Conservation (phyloP, 2,329 filamentous ascomycete genomes). For the Ophiostoma sp. region DNA sequence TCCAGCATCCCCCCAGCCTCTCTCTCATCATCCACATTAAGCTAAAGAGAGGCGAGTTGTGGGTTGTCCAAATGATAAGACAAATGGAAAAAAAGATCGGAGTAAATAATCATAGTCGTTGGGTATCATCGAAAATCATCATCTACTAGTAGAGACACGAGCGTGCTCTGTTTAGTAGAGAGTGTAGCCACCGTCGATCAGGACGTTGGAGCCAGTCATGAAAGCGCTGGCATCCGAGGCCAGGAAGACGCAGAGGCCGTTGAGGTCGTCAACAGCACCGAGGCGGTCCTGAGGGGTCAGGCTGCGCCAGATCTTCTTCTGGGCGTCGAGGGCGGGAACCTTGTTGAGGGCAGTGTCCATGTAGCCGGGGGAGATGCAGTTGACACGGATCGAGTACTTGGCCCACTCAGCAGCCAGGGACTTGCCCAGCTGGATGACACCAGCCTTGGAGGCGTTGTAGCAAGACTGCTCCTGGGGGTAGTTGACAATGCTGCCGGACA, state of each 20-base stretch:
- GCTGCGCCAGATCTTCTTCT: constrained; percentile 79
- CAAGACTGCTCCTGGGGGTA: constrained; percentile 80
- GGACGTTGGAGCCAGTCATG: constrained; percentile 75
- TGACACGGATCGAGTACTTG: constrained; percentile 76
- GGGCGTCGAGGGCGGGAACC: constrained; percentile 72
- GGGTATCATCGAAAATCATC: constrained; percentile 27
- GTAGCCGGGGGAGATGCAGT: constrained; percentile 82
- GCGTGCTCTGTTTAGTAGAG: constrained; percentile 37
- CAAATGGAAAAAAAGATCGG: neutral
- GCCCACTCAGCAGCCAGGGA: constrained; percentile 84
- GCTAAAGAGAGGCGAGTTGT: neutral
- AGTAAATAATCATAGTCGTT: neutral
- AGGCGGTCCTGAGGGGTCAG: constrained; percentile 73
- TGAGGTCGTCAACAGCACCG: constrained; percentile 72
- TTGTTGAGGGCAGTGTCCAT: constrained; percentile 84
- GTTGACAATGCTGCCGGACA: constrained; percentile 84
- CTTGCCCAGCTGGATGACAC: constrained; percentile 75
- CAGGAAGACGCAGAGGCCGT: constrained; percentile 74
- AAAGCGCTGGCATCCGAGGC: constrained; percentile 71
- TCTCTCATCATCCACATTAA: constrained; percentile 16
- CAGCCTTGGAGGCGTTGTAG: constrained; percentile 84
- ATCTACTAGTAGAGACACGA: neutral
- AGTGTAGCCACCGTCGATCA: constrained; percentile 71
- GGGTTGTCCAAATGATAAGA: neutral
- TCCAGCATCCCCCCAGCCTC: neutral